Evolutionary conservation across 495 filamentous ascomycete genomes (phyloP), one percentile per base, ranked within the genome.

Genomic region (Penicillium macrosclerotiorum): DNA sequence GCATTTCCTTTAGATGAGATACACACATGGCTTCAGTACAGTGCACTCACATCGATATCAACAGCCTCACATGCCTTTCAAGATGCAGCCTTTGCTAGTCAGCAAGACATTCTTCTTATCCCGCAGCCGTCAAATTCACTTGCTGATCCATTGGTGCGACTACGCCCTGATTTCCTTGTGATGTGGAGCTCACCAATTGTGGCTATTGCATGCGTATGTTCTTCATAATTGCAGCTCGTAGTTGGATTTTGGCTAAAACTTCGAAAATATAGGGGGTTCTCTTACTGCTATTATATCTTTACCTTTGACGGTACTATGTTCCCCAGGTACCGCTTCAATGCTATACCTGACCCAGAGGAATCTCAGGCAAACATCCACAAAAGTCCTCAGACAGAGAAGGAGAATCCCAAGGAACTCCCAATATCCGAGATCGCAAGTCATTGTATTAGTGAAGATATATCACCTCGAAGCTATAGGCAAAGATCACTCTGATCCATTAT

Each of bases 301-400:
- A 62, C 54, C 12, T 63, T 68, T 19, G 63, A 68, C 20, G 65
- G 67, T 22, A 61, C 65, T 18, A 60, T 68, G 51, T 68, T 68
- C 33, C 63, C 60, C 0, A 26, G 63, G 4, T 62, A 57, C 20
- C 51, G 60, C 6, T 63, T 64, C 45, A 49, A 46, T 2, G 39
- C 27, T 9, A 24, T 42, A 5, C 16, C 22, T 20, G 33, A 9
- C 12, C 14, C 11, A 1, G 32, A 25, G 7, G 27, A 20, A 36
- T 18, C 3, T 19, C 43, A 1, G 24, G 2, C 0, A 23, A 31
- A 32, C 1, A 31, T 1, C 23, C 37, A 16, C 22, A 35, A 17
- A 32, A 37, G 4, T n/a, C n/a, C n/a, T n/a, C 19, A 39, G 3
- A 12, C 30, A 1, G 42, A 59, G 6, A 54, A 52, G 22, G 44